Conservation (phyloP, 129 eudicot species). For the Tanacetum coccineum region DNA sequence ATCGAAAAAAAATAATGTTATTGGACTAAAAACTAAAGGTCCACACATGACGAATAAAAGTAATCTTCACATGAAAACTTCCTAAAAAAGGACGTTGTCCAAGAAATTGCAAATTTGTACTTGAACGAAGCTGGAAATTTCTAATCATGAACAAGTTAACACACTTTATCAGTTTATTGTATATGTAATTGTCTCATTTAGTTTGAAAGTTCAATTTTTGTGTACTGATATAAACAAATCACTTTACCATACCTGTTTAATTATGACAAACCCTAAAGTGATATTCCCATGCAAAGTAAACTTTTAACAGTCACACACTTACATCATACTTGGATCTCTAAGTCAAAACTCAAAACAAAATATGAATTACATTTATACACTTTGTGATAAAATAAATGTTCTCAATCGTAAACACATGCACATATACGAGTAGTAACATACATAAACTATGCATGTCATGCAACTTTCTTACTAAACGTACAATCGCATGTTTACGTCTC, state of each 20-base stretch:
- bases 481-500: too few relatives aligned
- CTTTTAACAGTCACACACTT: not conserved
- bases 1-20: too few relatives aligned
- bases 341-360: not conserved
- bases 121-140: too few relatives aligned
- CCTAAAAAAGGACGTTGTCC: not conserved
- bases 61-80: not conserved
- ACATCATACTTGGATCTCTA: not conserved
- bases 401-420: not conserved
- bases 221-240: not conserved
- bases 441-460: not conserved
- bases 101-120: too few relatives aligned
- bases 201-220: not conserved
- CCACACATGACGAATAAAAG: too few relatives aligned
- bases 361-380: not conserved
- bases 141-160: too few relatives aligned
- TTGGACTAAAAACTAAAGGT: too few relatives aligned
- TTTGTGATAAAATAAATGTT: too few relatives aligned
- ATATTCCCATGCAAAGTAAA: conserved; percentile 17
- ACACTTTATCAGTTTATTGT: too few relatives aligned
- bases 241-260: not conserved
- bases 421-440: not conserved
- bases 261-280: conserved; percentile 2
- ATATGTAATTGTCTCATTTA: not conserved
- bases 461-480: not conserved